Evolutionary conservation across 2,329 filamentous ascomycete species (phyloP), one percentile per base, ranked within the genome.

Genomic region (Pseudocercospora pini-densiflorae): DNA sequence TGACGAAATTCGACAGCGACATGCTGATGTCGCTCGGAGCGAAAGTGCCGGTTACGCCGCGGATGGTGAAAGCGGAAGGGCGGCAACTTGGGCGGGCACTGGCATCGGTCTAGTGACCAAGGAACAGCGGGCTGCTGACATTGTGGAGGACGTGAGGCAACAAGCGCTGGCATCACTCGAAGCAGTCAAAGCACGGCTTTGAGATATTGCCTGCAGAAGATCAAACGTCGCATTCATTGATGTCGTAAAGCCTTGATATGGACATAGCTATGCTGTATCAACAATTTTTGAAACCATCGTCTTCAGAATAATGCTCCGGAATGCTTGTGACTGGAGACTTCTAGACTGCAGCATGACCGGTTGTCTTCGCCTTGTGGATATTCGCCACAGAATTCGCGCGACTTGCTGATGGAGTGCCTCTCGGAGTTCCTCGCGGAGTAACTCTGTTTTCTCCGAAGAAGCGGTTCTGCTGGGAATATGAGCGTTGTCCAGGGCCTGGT

Each of bases 1-100:
- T 29, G 78, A 79, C 19, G 79, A 83, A 62, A 83, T 83, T 63
- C 80, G 77, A 66, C 77, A 70, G 63, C 64, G 80, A 59, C 82
- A 83, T 76, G 73, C 80, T 19, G 77, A 83, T 68, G 87, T 86
- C 31, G 72, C 84, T 72, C 77, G 80, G 68, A 79, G 75, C 59
- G 84, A 83, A 2, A 83, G 86, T 75, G 75, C 75, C 24, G 80
- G 85, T 59, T 84, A 65, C 49, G 71, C 84, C 81, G 62, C 57
- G 1, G 67, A 72, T 54, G 86, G 85, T 19, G 77, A 77, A 0
- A 74, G 82, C 23, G 86, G 83, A 2, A 81, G 87, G 69, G 80
- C 89, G 79, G 87, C 86, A 5, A 86, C 86, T 10, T 90, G 89
- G 80, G 87, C 86, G 5, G 88, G 64, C 24, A 67, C 65, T 43